Conservation (phyloP, 352 stramenopile species). For the Phytophthora citricola region DNA sequence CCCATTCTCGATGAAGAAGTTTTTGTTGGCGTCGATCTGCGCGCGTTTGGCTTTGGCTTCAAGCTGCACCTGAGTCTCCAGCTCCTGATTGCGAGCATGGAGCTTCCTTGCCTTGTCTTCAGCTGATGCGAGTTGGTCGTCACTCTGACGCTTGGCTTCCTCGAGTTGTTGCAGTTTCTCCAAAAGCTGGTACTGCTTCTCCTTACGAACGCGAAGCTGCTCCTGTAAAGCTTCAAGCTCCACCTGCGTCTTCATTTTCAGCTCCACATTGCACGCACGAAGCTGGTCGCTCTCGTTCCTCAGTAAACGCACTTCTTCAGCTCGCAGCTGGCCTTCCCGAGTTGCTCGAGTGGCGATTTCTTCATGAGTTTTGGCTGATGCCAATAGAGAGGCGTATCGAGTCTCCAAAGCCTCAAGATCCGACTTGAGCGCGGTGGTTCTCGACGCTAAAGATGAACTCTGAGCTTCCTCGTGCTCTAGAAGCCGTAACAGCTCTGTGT, state of each 20-base stretch:
- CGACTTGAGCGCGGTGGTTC: constrained; percentile 60
- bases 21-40: constrained; percentile 94
- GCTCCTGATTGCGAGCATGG: constrained; percentile 89
- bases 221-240: constrained; percentile 96
- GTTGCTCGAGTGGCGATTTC: constrained; percentile 90
- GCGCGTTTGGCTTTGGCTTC: constrained; percentile 93
- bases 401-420: constrained; percentile 90
- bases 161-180: constrained; percentile 97
- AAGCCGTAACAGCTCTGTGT: constrained; percentile 94
- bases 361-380: constrained; percentile 93
- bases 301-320: constrained; percentile 94
- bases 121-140: constrained; percentile 90
- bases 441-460: constrained; percentile 58
- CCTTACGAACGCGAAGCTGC: constrained; percentile 95
- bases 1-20: constrained; percentile 88
- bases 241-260: constrained; percentile 95
- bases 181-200: constrained; percentile 98
- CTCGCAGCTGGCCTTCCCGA: constrained; percentile 92
- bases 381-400: constrained; percentile 91
- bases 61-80: constrained; percentile 95
- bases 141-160: constrained; percentile 91
- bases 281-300: constrained; percentile 91
- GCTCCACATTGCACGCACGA: constrained; percentile 92
- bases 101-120: constrained; percentile 93
- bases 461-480: constrained; percentile 96